Conservation (phyloP, 306 rosid genomes). For the Sicyos baderoa region DNA sequence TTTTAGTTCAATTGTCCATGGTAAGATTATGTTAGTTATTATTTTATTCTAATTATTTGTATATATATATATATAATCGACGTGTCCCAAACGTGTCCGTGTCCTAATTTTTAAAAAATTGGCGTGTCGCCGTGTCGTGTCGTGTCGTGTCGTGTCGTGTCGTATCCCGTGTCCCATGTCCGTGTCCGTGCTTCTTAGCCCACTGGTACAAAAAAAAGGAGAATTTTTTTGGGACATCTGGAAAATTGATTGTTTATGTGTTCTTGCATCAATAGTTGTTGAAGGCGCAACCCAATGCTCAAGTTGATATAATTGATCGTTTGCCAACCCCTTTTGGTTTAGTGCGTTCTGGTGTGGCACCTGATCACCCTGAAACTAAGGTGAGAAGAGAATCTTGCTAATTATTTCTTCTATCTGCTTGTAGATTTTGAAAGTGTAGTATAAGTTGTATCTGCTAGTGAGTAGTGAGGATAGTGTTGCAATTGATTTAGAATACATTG, state of each 20-base stretch:
- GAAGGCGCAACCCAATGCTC: conserved; percentile 57
- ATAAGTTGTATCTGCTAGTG: conserved; percentile 3
- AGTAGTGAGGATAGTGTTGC: neutral
- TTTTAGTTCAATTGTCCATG: too few relatives aligned
- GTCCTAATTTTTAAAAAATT: too few relatives aligned
- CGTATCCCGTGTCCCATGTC: too few relatives aligned
- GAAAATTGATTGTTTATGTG: neutral
- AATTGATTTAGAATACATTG: neutral
- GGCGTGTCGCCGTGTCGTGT: too few relatives aligned
- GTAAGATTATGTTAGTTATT: too few relatives aligned
- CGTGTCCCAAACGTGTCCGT: too few relatives aligned
- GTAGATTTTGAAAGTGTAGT: conserved; percentile 10
- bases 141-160: too few relatives aligned
- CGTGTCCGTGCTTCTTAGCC: too few relatives aligned
- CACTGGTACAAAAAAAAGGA: too few relatives aligned
- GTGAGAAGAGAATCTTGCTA: conserved; percentile 23
- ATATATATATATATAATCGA: too few relatives aligned
- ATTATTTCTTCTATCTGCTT: neutral
- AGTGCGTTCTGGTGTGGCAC: conserved; percentile 90
- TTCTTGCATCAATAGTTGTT: conserved; percentile 41
- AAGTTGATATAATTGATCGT: conserved; percentile 77
- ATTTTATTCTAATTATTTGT: too few relatives aligned
- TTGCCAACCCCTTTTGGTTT: conserved; percentile 83
- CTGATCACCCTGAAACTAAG: conserved; percentile 98
- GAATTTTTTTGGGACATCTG: neutral